Percentiles rank a stretch among this genome's conserved stretches.
phyloP scores from a whole-genome alignment of 225 moss, liverwort and hornwort species.

The Anthoceros angustus region DNA sequence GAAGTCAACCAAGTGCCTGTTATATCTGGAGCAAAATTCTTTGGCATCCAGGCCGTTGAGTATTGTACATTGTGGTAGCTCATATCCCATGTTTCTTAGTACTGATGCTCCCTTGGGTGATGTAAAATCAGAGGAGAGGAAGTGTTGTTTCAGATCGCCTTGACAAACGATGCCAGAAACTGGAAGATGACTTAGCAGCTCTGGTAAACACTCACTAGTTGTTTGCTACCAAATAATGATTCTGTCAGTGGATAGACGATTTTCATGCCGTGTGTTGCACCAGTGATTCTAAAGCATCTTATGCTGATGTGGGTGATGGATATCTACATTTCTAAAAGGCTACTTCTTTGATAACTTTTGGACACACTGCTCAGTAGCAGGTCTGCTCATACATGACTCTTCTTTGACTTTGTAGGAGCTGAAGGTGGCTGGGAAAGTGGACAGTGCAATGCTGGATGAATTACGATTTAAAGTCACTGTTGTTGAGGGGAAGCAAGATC shows the following conservation, averaged over 20 bases:
- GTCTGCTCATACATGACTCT: background rate
- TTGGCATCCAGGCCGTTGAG: too few relatives aligned
- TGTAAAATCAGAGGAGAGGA: constrained; percentile 6
- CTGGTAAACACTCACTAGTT: background rate
- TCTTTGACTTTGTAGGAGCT: constrained; percentile 7
- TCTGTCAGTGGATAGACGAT: too few relatives aligned
- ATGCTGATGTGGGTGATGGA: background rate
- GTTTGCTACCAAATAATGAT: too few relatives aligned
- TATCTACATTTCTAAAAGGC: too few relatives aligned
- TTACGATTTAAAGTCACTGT: constrained; percentile 19
- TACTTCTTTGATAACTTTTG: background rate
- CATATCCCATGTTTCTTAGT: background rate
- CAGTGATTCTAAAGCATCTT: too few relatives aligned
- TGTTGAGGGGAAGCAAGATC: background rate
- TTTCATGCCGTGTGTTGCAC: too few relatives aligned
- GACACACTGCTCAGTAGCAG: too few relatives aligned
- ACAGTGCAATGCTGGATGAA: constrained; percentile 22
- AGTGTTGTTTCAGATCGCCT: constrained; percentile 6
- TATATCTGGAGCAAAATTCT: too few relatives aligned
- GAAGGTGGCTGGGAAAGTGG: constrained; percentile 17
- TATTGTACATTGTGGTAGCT: too few relatives aligned
- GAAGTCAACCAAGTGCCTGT: too few relatives aligned
- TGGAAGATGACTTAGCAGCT: constrained; percentile 11
- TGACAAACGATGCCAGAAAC: constrained; percentile 10
- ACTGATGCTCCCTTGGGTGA: background rate